Conservation (phyloP, 495 filamentous ascomycete genomes). For the Hyaloscypha bicolor region DNA sequence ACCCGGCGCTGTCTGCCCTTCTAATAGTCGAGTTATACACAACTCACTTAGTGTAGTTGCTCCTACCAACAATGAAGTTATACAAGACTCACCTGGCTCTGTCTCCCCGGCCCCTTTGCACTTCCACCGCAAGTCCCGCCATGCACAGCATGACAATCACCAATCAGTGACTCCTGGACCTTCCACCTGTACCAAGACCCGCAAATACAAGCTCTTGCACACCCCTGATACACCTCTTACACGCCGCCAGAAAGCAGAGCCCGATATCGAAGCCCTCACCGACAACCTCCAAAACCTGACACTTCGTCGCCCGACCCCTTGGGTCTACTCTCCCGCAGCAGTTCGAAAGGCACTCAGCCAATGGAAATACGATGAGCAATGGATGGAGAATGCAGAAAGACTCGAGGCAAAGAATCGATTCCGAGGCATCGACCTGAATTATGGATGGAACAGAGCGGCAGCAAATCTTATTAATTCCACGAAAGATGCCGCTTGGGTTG, state of each 20-base stretch:
- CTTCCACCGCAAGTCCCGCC: neutral
- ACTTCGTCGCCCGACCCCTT: neutral
- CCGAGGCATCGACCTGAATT: neutral
- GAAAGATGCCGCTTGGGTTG: neutral
- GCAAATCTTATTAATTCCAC: neutral
- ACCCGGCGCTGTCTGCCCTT: too few relatives aligned
- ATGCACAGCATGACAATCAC: neutral
- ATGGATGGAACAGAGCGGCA: neutral
- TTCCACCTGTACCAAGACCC: neutral
- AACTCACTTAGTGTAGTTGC: too few relatives aligned
- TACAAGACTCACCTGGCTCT: too few relatives aligned
- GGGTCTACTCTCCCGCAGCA: neutral
- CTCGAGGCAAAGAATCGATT: neutral
- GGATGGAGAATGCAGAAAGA: neutral
- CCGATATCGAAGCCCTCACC: neutral
- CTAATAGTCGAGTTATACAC: too few relatives aligned
- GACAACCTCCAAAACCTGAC: neutral
- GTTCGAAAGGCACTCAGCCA: neutral
- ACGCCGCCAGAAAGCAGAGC: neutral
- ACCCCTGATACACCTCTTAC: neutral
- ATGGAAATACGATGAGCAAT: neutral
- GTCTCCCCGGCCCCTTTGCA: neutral
- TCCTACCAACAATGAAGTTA: too few relatives aligned
- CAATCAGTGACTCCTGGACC: neutral
- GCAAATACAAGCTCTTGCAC: neutral